A percentile compares a stretch with the other conserved stretches of the same genome.
phyloP scores from a whole-genome alignment of 2,329 filamentous ascomycete species.

The Berkeleyomyces basicola region DNA sequence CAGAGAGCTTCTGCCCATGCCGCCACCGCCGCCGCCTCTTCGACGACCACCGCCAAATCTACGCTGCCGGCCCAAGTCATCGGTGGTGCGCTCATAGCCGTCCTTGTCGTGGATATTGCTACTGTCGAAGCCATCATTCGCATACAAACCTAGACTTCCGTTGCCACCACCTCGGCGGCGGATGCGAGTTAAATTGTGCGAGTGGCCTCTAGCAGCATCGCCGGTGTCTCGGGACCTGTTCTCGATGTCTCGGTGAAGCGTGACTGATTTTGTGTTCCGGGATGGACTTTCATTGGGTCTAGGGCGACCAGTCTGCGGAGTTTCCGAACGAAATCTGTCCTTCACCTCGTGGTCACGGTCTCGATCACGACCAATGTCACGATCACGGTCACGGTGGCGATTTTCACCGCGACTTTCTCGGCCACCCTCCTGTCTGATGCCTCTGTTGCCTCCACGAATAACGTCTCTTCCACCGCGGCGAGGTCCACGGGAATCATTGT shows the following conservation, averaged over 20 bases:
- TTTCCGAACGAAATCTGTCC: background rate
- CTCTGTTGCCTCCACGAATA: background rate
- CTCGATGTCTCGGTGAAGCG: too few relatives aligned
- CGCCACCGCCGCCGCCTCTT: constrained; percentile 1
- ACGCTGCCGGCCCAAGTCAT: background rate
- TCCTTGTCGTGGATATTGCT: background rate
- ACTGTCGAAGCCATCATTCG: background rate
- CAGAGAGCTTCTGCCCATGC: constrained; percentile 2
- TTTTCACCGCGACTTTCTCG: background rate
- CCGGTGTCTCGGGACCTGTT: background rate
- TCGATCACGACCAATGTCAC: background rate
- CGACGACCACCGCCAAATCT: constrained; percentile 2
- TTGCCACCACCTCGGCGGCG: background rate
- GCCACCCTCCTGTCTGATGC: background rate
- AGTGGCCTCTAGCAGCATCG: background rate
- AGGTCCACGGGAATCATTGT: background rate
- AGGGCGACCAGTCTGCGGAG: background rate
- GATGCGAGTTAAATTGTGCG: background rate
- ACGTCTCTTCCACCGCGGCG: background rate
- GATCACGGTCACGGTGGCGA: background rate
- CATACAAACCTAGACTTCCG: background rate
- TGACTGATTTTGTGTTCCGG: too few relatives aligned
- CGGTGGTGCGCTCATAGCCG: background rate
- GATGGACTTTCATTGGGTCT: background rate
- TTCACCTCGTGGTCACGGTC: background rate